Evolutionary conservation across 495 filamentous ascomycete species (phyloP).

Genomic region (Lophium mytilinum): DNA sequence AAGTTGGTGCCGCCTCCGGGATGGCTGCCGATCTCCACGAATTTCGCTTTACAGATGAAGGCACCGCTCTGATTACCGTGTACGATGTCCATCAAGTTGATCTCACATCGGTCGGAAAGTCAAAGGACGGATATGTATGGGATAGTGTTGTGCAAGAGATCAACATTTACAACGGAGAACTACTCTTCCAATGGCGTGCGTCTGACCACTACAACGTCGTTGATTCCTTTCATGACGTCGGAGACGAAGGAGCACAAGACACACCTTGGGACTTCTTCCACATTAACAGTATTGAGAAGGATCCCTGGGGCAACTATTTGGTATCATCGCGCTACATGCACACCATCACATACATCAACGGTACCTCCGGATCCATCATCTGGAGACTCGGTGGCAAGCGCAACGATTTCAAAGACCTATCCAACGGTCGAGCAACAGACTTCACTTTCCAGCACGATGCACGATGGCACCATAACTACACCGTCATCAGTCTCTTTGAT

Average conservation of each 20-base stretch:
- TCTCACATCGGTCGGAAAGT: slow-evolving; percentile 1
- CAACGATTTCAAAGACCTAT: slow-evolving; percentile 22
- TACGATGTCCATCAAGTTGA: slow-evolving; percentile 21
- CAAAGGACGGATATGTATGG: slow-evolving; percentile 20
- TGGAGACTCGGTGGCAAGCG: slow-evolving; percentile 25
- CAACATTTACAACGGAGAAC: slow-evolving; percentile 22
- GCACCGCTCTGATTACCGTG: slow-evolving; percentile 25
- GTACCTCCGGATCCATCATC: slow-evolving; percentile 14
- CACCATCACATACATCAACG: slow-evolving; percentile 26
- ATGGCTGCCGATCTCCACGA: slow-evolving; percentile 11
- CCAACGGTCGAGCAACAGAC: slow-evolving; percentile 17
- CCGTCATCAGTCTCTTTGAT: slow-evolving; percentile 27
- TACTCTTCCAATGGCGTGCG: slow-evolving; percentile 38
- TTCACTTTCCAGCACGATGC: slow-evolving; percentile 30
- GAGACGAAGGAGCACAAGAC: slow-evolving; percentile 3
- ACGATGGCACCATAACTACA: slow-evolving; percentile 22
- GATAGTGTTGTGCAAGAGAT: slow-evolving; percentile 29
- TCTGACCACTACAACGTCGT: slow-evolving; percentile 32
- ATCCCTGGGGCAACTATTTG: slow-evolving; percentile 21
- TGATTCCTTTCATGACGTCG: slow-evolving; percentile 21
- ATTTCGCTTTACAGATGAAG: slow-evolving; percentile 18
- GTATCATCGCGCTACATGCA: slow-evolving; percentile 22
- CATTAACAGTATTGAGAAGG: slow-evolving; percentile 32
- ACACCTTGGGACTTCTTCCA: slow-evolving; percentile 30
- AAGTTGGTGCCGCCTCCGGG: slow-evolving; percentile 28